Percentiles rank a stretch among this genome's conserved stretches.
phyloP scores from a whole-genome alignment of 352 stramenopile genomes.

The Thraustotheca clavata region DNA sequence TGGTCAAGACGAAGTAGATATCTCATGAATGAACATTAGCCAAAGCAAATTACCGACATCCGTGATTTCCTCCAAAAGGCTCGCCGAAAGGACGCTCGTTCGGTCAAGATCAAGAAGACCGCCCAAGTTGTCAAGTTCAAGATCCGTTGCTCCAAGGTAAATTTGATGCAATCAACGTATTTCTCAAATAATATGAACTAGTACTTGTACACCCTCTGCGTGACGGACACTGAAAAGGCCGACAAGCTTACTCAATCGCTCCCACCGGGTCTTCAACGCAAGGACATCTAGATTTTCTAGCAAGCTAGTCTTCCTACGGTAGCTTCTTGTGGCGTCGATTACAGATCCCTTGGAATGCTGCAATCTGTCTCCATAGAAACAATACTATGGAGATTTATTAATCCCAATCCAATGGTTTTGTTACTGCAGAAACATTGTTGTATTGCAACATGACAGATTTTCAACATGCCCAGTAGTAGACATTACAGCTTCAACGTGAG shows the following conservation, averaged over 20 bases:
- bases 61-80: slow-evolving; percentile 99
- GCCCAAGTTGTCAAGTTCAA: slow-evolving; percentile 99
- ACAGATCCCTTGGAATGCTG: neutral
- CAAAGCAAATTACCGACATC: slow-evolving; percentile 99
- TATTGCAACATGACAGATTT: no score
- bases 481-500: no score
- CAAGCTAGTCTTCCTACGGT: slow-evolving; percentile 1
- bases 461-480: no score
- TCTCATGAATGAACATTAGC: slow-evolving; percentile 37
- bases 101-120: slow-evolving; percentile 99
- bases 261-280: slow-evolving; percentile 92
- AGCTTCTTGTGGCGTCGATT: slow-evolving; percentile 21
- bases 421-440: no score
- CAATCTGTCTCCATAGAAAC: slow-evolving; percentile 7
- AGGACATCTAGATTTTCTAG: slow-evolving; percentile 71
- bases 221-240: slow-evolving; percentile 98
- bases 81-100: slow-evolving; percentile 95
- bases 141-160: slow-evolving; percentile 96
- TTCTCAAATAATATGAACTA: slow-evolving; percentile 11
- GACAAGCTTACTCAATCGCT: slow-evolving; percentile 99
- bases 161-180: neutral
- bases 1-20: neutral
- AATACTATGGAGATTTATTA: slow-evolving; percentile 8
- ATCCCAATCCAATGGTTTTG: slow-evolving; percentile 22
- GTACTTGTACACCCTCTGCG: slow-evolving; percentile 98